These are phyloP conservation scores for Erythrobasidium yunnanense DNA, from an alignment of 768 basidiomycete species.

Conservation along the genomic window DNA sequence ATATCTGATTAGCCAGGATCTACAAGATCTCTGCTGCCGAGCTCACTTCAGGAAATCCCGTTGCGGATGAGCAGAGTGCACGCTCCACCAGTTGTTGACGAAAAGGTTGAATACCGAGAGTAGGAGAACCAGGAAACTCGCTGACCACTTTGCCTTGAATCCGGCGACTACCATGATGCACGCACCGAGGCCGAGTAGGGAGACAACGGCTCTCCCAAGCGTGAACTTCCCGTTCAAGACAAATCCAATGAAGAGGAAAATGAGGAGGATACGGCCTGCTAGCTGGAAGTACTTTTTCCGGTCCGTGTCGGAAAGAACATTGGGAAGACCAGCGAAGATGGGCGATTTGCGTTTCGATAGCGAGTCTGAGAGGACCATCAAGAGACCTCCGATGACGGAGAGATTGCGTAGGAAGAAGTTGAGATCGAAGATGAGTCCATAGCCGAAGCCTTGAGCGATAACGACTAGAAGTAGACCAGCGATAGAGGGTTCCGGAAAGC, in stretches of 20 bases:
- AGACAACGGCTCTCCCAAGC: slow-evolving; percentile 71
- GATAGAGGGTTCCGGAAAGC: slow-evolving; percentile 77
- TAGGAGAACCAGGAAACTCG: slow-evolving; percentile 82
- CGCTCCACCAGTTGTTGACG: slow-evolving; percentile 91
- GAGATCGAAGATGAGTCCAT: slow-evolving; percentile 97
- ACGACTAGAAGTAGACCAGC: slow-evolving; percentile 83
- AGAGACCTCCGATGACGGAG: slow-evolving; percentile 89
- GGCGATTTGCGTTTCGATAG: slow-evolving; percentile 69
- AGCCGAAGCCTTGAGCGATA: slow-evolving; percentile 90
- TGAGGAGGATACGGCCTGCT: slow-evolving; percentile 87
- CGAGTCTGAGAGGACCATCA: slow-evolving; percentile 98
- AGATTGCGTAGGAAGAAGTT: slow-evolving; percentile 99
- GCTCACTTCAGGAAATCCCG: slow-evolving; percentile 92
- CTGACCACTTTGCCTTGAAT: slow-evolving; percentile 99
- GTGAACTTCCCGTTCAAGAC: slow-evolving; percentile 87
- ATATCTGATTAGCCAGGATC: slow-evolving; percentile 35
- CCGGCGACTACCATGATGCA: slow-evolving; percentile 95
- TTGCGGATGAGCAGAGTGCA: slow-evolving; percentile 82
- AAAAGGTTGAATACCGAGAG: slow-evolving; percentile 73
- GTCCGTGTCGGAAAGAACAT: slow-evolving; percentile 75
- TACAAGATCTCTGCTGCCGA: background rate
- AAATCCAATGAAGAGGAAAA: slow-evolving; percentile 98
- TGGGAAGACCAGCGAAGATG: slow-evolving; percentile 77
- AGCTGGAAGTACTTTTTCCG: slow-evolving; percentile 96
- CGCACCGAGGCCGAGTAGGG: slow-evolving; percentile 76